phyloP scores from a whole-genome alignment of 805 yeast genomes.

The Ogataea pilisensis region DNA sequence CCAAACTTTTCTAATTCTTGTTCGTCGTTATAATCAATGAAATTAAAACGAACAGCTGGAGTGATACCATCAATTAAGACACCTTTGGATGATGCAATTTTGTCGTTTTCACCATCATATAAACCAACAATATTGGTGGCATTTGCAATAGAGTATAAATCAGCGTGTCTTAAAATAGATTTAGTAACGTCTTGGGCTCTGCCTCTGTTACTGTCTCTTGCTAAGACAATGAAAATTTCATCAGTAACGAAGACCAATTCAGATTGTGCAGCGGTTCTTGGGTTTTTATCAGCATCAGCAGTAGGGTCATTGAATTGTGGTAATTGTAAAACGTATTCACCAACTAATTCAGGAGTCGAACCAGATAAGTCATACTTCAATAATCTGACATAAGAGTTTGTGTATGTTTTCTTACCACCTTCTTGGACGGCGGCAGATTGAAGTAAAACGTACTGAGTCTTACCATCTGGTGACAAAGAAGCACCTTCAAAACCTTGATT shows the following conservation, averaged over 20 bases:
- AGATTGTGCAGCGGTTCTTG: conserved; percentile 30
- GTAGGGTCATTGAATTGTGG: conserved; percentile 26
- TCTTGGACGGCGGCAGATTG: conserved; percentile 31
- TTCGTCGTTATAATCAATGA: conserved; percentile 24
- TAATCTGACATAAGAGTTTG: conserved; percentile 21
- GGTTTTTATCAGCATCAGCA: conserved; percentile 18
- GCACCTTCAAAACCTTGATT: conserved; percentile 33
- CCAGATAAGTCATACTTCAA: conserved; percentile 26
- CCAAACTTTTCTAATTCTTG: conserved; percentile 29
- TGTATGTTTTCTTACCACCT: conserved; percentile 27
- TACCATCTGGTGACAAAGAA: conserved; percentile 30
- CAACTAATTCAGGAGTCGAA: conserved; percentile 18
- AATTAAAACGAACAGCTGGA: conserved; percentile 26
- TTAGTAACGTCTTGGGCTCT: conserved; percentile 20
- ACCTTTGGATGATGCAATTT: conserved; percentile 26
- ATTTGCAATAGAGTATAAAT: conserved; percentile 23
- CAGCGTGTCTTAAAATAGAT: conserved; percentile 28
- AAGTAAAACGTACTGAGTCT: conserved; percentile 21
- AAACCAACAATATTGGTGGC: conserved; percentile 29
- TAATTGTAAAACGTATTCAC: conserved; percentile 27
- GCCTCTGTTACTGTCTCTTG: conserved; percentile 29
- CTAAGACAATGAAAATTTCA: conserved; percentile 26
- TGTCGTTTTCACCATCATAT: conserved; percentile 26
- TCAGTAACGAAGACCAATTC: conserved; percentile 27
- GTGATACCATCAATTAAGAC: conserved; percentile 19